Evolutionary conservation across 1,284 basidiomycete species (phyloP).

Genomic region (Tilletiaria anomala): DNA sequence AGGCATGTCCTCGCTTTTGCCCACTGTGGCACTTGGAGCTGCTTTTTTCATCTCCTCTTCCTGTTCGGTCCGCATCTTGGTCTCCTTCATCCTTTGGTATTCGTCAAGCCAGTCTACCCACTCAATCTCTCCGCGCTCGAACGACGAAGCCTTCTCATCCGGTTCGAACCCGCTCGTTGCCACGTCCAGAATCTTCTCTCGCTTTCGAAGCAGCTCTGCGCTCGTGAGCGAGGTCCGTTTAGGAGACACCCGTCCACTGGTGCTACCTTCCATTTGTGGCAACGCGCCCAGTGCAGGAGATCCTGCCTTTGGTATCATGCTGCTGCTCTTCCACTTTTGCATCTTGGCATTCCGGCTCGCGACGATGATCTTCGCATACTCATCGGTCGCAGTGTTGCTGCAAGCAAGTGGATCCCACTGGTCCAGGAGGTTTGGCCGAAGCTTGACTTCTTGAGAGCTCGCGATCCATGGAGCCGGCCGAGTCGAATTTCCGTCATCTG

Average conservation of each 20-base stretch:
- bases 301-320: too few relatives aligned
- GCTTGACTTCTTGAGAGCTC: conserved; percentile 18
- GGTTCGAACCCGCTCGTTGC: too few relatives aligned
- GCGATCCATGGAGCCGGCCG: conserved; percentile 31
- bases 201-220: too few relatives aligned
- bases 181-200: too few relatives aligned
- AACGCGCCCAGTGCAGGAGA: conserved; percentile 1
- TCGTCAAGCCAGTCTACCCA: conserved; percentile 51
- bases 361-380: conserved; percentile 47
- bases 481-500: too few relatives aligned
- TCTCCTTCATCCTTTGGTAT: conserved; percentile 47
- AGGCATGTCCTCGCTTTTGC: too few relatives aligned
- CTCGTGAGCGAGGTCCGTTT: too few relatives aligned
- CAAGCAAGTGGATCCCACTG: too few relatives aligned
- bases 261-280: not conserved
- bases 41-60: not conserved
- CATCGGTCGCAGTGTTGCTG: conserved; percentile 40
- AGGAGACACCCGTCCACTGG: not conserved
- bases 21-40: not conserved
- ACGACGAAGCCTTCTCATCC: not conserved
- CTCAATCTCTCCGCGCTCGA: conserved; percentile 46
- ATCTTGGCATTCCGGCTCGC: conserved; percentile 47
- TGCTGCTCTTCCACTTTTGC: conserved; percentile 43
- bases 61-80: conserved; percentile 44
- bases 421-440: too few relatives aligned